Percentiles rank a stretch among this genome's conserved stretches.
These are phyloP conservation scores for Carex sylvatica DNA, from an alignment of 202 grass and related monocot genomes.

Conservation along the genomic window DNA sequence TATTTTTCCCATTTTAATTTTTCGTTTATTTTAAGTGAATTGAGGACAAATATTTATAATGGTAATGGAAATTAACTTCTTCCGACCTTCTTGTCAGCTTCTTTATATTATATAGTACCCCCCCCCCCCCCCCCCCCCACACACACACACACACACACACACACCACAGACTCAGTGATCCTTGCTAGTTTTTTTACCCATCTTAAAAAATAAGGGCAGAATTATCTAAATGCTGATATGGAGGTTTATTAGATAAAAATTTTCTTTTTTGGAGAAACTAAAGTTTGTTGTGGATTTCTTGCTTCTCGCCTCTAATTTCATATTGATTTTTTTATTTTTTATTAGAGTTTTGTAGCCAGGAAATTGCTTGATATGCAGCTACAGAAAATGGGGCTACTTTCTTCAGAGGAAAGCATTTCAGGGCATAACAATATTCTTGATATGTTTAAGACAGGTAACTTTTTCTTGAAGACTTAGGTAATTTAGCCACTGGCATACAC, in stretches of 20 bases:
- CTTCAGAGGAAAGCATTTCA: slow-evolving; percentile 73
- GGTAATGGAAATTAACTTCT: not conserved
- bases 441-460: slow-evolving; percentile 78
- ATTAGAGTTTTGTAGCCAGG: slow-evolving; percentile 81
- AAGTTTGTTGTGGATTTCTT: not conserved
- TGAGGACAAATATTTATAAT: slow-evolving; percentile 8
- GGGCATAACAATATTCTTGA: slow-evolving; percentile 52
- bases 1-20: slow-evolving; percentile 18
- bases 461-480: slow-evolving; percentile 2
- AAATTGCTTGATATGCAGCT: slow-evolving; percentile 82
- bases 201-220: not conserved
- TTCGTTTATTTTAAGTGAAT: slow-evolving; percentile 22
- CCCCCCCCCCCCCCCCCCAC: no score
- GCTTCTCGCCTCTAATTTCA: not conserved
- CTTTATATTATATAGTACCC: not conserved
- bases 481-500: not conserved
- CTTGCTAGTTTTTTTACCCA: not conserved
- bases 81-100: slow-evolving; percentile 10
- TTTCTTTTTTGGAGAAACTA: not conserved
- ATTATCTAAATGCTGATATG: not conserved
- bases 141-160: no score
- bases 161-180: not conserved
- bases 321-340: slow-evolving; percentile 25
- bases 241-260: not conserved
- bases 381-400: slow-evolving; percentile 60